Evolutionary conservation across 495 filamentous ascomycete genomes (phyloP), one percentile per base, ranked within the genome.

Genomic region (Neurospora sp.): DNA sequence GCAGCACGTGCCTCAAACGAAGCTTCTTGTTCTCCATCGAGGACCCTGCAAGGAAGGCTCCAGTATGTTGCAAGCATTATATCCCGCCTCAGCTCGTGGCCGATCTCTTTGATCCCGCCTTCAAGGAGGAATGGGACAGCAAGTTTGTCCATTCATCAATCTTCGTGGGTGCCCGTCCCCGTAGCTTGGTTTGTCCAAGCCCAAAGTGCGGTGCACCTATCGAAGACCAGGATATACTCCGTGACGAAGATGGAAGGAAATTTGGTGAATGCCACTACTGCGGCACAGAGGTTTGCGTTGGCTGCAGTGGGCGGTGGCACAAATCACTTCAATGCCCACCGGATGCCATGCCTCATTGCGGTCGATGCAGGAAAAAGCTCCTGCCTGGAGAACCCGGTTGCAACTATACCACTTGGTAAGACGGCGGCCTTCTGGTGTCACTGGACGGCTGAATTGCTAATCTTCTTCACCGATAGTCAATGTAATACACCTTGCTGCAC

Each of bases 401-500:
- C 79, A 93, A 93, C 80, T 93, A 94, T 77, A 94, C 94, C 89
- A 93, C 89, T 65, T 96, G 90, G 89, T 90, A 85, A 79, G 89
- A 42, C n/a, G 16, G 4, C 81, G 39, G 31, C n/a, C 71, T 53
- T 68, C 42, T 5, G 22, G 18, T 38, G 46, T 41, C 53, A 73
- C 39, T 68, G 46, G 35, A 65, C 9, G 39, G 9, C 41, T 18
- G 39, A 14, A 74, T 79, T 42, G 79, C 76, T 37, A 70, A 68
- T 38, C 0, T 71, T 38, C 1, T 71, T 68, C 31, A 38, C n/a
- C 0, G 14, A n/a, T 16, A 90, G 91, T 80, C 91, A 89, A 70
- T 95, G 93, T 78, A 89, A 87, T 69, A 92, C 92, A 31, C 88
- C 94, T 75, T 94, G 94, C 80, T 96, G 93, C 81, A 92, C 93